Conservation (phyloP, 352 stramenopile genomes). For the Pythium oligandrum region DNA sequence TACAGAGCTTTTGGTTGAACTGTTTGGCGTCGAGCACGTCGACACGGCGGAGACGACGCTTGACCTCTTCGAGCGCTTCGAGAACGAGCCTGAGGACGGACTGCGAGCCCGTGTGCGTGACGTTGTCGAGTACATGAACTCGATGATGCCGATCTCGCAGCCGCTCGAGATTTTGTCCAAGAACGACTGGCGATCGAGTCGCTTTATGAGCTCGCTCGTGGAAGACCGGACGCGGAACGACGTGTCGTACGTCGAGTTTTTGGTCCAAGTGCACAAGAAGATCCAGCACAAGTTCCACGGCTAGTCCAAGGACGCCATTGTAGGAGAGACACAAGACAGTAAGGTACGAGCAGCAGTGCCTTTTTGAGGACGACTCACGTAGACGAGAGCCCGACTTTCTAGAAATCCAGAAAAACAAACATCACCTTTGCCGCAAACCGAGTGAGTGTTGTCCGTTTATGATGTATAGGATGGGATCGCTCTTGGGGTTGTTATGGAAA, state of each 20-base stretch:
- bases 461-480: too few species aligned
- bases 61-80: constrained; percentile 60
- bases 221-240: constrained; percentile 85
- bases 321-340: too few species aligned
- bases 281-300: constrained; percentile 88
- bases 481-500: too few species aligned
- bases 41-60: constrained; percentile 72
- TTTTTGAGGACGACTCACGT: too few species aligned
- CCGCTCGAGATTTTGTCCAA: constrained; percentile 82
- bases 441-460: too few species aligned
- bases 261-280: constrained; percentile 89
- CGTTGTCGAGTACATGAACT: constrained; percentile 77
- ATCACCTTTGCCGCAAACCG: too few species aligned
- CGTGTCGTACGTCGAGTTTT: constrained; percentile 87
- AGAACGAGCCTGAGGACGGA: constrained; percentile 45
- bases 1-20: constrained; percentile 63
- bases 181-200: constrained; percentile 77
- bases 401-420: too few species aligned
- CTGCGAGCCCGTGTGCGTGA: constrained; percentile 60
- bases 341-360: too few species aligned
- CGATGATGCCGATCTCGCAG: constrained; percentile 77
- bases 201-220: constrained; percentile 83
- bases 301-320: too few species aligned
- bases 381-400: too few species aligned
- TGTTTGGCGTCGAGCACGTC: constrained; percentile 82